phyloP scores from a whole-genome alignment of 805 yeast species.

The Saccharomyces kudriavzevii region DNA sequence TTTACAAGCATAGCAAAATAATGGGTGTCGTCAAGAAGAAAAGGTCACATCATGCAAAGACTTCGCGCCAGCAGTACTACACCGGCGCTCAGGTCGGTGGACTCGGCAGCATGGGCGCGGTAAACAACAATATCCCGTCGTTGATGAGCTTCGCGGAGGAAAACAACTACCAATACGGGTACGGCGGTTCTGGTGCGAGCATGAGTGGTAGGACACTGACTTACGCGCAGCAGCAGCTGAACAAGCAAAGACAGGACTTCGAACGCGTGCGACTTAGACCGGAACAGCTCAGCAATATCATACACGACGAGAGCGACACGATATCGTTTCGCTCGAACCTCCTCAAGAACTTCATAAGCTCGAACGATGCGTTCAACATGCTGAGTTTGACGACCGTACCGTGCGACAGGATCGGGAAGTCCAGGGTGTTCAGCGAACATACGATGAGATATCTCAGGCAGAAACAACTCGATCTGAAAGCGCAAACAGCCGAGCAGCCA shows the following conservation, averaged over 20 bases:
- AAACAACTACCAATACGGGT: neutral
- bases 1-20: neutral
- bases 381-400: constrained; percentile 21
- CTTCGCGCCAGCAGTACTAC: constrained; percentile 5
- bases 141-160: neutral
- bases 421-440: constrained; percentile 7
- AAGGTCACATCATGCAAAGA: constrained; percentile 18
- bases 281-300: constrained; percentile 18
- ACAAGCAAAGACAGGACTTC: constrained; percentile 14
- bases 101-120: constrained; percentile 11
- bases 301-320: constrained; percentile 31
- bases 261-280: constrained; percentile 22
- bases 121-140: constrained; percentile 4
- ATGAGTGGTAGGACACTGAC: neutral
- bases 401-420: constrained; percentile 15
- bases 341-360: constrained; percentile 18
- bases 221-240: constrained; percentile 9
- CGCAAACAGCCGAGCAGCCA: neutral
- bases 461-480: constrained; percentile 1
- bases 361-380: constrained; percentile 13
- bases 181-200: neutral
- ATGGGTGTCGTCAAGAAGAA: constrained; percentile 27
- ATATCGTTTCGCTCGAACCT: constrained; percentile 24
- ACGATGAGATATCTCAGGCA: constrained; percentile 8
- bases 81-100: constrained; percentile 4